Evolutionary conservation across 371 early-diverging fungal genomes (phyloP), one percentile per base, ranked within the genome.

Genomic region (Mucor irregularis): DNA sequence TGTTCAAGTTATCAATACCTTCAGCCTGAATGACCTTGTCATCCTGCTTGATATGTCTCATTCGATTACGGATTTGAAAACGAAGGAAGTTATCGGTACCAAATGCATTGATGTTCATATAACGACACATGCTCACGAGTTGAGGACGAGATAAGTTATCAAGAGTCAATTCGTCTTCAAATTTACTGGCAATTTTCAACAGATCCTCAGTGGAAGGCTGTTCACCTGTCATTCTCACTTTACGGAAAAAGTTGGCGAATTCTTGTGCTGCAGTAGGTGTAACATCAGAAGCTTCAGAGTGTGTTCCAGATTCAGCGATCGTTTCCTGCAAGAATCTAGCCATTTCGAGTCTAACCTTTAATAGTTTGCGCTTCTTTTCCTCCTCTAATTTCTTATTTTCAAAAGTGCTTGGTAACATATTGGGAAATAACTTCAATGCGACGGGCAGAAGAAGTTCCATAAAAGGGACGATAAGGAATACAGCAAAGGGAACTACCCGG

Each of bases 321-420:
- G 95, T 94, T 49, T 96, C 94, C 67, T 92, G 93, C 62, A 97
- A 69, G 68, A 94, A 95, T 55, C 85, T 82, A 45, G 96, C 94
- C 88, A 96, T 89, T 52, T 95, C 90, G 21, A 94, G 71, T 25
- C 95, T 82, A 52, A 94, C 90, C 68, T 91, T 88, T 51, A 93
- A 74, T 48, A 90, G 71, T 82, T 92, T 91, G 56, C 83, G 84
- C 65, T 86, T 86, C 72, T 95, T 96, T 66, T 96, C 94, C 77
- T 91, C 87, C 69, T 80, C 86, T 55, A 82, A 78, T 62, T 78
- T 87, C 70, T 92, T 90, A 81, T 88, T 86, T 69, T 93, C 93
- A 71, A 92, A 97, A 1, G 98, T 95, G 52, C 89, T 89, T 4
- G 98, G 98, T 35, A 97, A 73, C 92, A 97, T 93, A 63, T 93